Evolutionary conservation across 2,329 filamentous ascomycete genomes (phyloP).

Genomic region (Dactylellina haptotyla): DNA sequence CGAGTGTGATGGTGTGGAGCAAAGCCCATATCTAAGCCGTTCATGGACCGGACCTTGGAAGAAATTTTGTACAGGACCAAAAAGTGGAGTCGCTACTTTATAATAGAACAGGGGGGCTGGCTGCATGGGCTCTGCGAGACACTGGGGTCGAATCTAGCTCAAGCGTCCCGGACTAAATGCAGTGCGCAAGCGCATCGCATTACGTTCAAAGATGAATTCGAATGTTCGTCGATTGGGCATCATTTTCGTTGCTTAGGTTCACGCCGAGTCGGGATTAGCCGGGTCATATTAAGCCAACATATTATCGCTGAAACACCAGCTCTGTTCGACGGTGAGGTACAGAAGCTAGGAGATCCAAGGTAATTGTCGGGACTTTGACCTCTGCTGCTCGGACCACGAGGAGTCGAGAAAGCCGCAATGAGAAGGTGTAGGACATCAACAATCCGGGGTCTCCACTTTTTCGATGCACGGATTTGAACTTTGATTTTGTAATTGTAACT

Average conservation of each 20-base stretch:
- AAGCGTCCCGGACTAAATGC: slow-evolving; percentile 1
- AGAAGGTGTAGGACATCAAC: slow-evolving; percentile 28
- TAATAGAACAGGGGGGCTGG: slow-evolving; percentile 37
- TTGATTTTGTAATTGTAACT: not conserved
- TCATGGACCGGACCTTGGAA: slow-evolving; percentile 40
- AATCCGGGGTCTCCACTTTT: slow-evolving; percentile 45
- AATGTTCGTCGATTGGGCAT: not conserved
- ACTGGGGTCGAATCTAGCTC: slow-evolving; percentile 39
- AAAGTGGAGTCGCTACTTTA: slow-evolving; percentile 51
- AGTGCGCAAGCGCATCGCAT: slow-evolving; percentile 29
- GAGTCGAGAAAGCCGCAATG: slow-evolving; percentile 15
- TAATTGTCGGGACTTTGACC: slow-evolving; percentile 17
- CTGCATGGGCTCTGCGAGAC: slow-evolving; percentile 23
- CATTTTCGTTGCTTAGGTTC: not conserved
- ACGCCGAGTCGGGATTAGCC: slow-evolving; percentile 33
- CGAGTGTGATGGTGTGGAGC: slow-evolving; percentile 49
- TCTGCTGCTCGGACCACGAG: slow-evolving; percentile 24
- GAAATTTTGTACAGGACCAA: slow-evolving; percentile 50
- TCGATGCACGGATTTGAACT: slow-evolving; percentile 39
- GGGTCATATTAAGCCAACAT: slow-evolving; percentile 26
- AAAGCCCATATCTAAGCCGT: slow-evolving; percentile 28
- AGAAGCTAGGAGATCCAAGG: not conserved
- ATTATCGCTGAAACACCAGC: slow-evolving; percentile 33
- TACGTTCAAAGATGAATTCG: not conserved
- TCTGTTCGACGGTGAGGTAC: slow-evolving; percentile 1